A percentile compares a stretch with the other conserved stretches of the same genome.
These are phyloP conservation scores for Chaetomium strumarium DNA, from an alignment of 2,329 filamentous ascomycete genomes.

Conservation along the genomic window DNA sequence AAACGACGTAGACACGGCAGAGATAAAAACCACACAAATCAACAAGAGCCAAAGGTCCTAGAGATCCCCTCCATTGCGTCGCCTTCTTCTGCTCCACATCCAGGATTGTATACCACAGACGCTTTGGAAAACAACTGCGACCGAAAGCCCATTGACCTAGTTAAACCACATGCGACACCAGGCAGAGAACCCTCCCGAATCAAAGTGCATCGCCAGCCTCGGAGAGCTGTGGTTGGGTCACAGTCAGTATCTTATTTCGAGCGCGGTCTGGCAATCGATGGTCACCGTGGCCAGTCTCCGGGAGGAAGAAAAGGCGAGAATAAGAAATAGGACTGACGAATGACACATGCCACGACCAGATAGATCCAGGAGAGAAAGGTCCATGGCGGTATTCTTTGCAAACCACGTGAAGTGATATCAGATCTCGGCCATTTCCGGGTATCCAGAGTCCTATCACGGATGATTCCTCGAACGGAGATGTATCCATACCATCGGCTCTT, in stretches of 20 bases:
- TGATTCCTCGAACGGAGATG: background rate
- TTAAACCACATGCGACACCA: too few relatives aligned
- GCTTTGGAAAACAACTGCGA: too few relatives aligned
- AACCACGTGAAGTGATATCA: background rate
- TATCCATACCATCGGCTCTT: background rate
- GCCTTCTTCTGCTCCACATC: too few relatives aligned
- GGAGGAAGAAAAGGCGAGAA: background rate
- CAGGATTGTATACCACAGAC: too few relatives aligned
- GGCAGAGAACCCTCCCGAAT: too few relatives aligned
- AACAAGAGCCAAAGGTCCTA: too few relatives aligned
- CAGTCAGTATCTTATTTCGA: background rate
- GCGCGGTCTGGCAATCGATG: too few relatives aligned
- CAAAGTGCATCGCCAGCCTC: too few relatives aligned
- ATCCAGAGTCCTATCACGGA: background rate
- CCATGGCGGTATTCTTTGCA: background rate
- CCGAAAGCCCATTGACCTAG: too few relatives aligned
- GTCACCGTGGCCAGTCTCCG: background rate
- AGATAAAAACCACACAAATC: too few relatives aligned
- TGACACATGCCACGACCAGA: background rate
- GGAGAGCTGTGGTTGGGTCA: background rate
- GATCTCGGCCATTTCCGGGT: background rate
- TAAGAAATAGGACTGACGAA: constrained; percentile 3
- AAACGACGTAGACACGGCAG: too few relatives aligned
- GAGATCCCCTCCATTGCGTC: too few relatives aligned
- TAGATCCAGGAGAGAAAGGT: background rate